phyloP scores from a whole-genome alignment of 2,329 filamentous ascomycete genomes.

The Myrmaecium sp. region DNA sequence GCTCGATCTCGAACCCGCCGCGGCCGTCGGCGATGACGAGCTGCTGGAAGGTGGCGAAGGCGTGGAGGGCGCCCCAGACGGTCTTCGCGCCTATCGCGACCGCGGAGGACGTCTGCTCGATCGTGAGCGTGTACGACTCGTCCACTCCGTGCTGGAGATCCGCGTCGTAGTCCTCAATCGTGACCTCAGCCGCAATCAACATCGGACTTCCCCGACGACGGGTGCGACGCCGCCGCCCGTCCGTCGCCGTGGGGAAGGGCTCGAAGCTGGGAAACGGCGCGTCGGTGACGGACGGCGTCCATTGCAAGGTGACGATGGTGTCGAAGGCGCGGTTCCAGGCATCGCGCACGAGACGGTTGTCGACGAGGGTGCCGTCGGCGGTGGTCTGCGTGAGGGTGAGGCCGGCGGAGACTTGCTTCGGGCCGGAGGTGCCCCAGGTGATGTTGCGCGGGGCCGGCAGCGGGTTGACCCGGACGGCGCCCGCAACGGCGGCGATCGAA shows the following conservation, averaged over 20 bases:
- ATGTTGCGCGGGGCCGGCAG: slow-evolving; percentile 37
- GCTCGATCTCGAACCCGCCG: slow-evolving; percentile 49
- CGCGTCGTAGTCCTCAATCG: slow-evolving; percentile 27
- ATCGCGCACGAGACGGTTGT: slow-evolving; percentile 22
- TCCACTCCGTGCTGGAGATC: slow-evolving; percentile 46
- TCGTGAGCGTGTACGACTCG: slow-evolving; percentile 55
- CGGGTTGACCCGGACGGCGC: slow-evolving; percentile 35
- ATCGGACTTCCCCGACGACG: slow-evolving; percentile 11
- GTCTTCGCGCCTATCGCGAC: slow-evolving; percentile 48
- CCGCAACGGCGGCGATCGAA: slow-evolving; percentile 19
- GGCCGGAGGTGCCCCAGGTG: slow-evolving; percentile 35
- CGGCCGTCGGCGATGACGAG: slow-evolving; percentile 58
- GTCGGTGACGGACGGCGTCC: slow-evolving; percentile 37
- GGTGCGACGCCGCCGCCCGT: slow-evolving; percentile 8
- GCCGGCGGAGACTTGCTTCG: slow-evolving; percentile 23
- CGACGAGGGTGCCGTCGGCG: slow-evolving; percentile 6
- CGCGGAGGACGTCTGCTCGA: slow-evolving; percentile 39
- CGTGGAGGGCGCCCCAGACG: slow-evolving; percentile 52
- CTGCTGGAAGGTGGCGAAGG: slow-evolving; percentile 62
- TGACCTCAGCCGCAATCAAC: slow-evolving; percentile 28
- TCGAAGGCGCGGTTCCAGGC: slow-evolving; percentile 35
- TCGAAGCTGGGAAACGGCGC: slow-evolving; percentile 33
- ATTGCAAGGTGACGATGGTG: slow-evolving; percentile 32
- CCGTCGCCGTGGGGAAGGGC: slow-evolving; percentile 32
- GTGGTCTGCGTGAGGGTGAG: slow-evolving; percentile 25